Percentiles rank a stretch among this genome's conserved stretches.
These are phyloP conservation scores for Berkeleyomyces rouxiae DNA, from an alignment of 2,329 filamentous ascomycete genomes.

Conservation along the genomic window DNA sequence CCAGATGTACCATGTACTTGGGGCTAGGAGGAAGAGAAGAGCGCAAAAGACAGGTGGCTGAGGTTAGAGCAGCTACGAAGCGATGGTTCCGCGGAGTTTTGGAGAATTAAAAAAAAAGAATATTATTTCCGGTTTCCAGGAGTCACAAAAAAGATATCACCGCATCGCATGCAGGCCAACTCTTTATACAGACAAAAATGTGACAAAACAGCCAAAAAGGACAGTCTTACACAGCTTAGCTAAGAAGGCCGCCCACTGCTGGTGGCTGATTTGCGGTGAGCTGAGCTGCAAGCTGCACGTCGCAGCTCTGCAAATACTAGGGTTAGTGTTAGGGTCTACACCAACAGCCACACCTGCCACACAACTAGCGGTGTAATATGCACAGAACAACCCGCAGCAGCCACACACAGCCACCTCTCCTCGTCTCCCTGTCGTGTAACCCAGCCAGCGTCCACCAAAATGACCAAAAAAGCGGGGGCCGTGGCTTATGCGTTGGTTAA, in stretches of 20 bases:
- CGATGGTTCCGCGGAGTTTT: background rate
- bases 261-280: background rate
- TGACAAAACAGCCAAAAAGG: constrained; percentile 1
- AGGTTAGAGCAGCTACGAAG: background rate
- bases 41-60: background rate
- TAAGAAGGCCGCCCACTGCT: background rate
- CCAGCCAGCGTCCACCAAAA: background rate
- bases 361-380: background rate
- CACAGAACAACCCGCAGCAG: background rate
- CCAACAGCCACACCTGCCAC: background rate
- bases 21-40: background rate
- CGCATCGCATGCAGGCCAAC: background rate
- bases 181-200: background rate
- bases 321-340: background rate
- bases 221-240: background rate
- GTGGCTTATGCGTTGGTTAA: background rate
- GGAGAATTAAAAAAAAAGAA: background rate
- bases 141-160: background rate
- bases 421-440: background rate
- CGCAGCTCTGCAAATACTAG: background rate
- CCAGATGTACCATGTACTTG: constrained; percentile 1
- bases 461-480: background rate
- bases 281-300: background rate
- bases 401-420: background rate
- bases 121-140: background rate